Evolutionary conservation across 2,329 filamentous ascomycete species (phyloP).

Genomic region (Trichoderma harzianum): DNA sequence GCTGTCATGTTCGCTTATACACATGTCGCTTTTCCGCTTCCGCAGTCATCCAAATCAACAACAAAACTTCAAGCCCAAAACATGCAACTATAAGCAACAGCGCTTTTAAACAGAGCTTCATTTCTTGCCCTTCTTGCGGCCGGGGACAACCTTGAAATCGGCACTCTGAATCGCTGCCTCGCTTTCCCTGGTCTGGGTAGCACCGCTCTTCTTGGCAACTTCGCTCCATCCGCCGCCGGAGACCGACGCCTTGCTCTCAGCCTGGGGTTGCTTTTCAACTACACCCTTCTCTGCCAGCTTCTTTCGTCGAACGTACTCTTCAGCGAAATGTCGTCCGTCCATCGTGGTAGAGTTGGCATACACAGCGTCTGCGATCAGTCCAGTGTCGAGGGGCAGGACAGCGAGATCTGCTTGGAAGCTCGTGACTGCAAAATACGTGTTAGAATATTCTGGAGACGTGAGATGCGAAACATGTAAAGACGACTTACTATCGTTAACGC

Average conservation of each 20-base stretch:
- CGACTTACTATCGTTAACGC: slow-evolving; percentile 52
- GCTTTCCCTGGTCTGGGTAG: slow-evolving; percentile 40
- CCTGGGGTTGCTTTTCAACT: slow-evolving; percentile 67
- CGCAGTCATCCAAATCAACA: not conserved
- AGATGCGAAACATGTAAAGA: not conserved
- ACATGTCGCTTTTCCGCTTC: not conserved
- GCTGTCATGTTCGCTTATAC: not conserved
- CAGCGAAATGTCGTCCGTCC: slow-evolving; percentile 87
- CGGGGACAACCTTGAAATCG: slow-evolving; percentile 84
- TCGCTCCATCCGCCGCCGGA: slow-evolving; percentile 81
- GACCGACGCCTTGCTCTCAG: slow-evolving; percentile 46
- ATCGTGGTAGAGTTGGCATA: slow-evolving; percentile 85
- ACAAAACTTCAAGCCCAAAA: not conserved
- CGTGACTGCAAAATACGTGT: slow-evolving; percentile 55
- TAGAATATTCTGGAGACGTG: not conserved
- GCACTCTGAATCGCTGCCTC: slow-evolving; percentile 43
- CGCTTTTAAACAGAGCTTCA: slow-evolving; percentile 32
- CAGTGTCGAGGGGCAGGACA: slow-evolving; percentile 70
- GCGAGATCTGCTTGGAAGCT: slow-evolving; percentile 75
- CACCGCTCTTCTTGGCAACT: slow-evolving; percentile 86
- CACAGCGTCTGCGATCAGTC: slow-evolving; percentile 85
- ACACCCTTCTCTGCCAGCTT: slow-evolving; percentile 91
- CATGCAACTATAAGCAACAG: not conserved
- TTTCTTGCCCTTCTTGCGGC: slow-evolving; percentile 90
- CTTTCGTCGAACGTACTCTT: slow-evolving; percentile 90